These are phyloP conservation scores for Syzygium aqueum DNA, from an alignment of 345 rosid genomes.

Conservation along the genomic window DNA sequence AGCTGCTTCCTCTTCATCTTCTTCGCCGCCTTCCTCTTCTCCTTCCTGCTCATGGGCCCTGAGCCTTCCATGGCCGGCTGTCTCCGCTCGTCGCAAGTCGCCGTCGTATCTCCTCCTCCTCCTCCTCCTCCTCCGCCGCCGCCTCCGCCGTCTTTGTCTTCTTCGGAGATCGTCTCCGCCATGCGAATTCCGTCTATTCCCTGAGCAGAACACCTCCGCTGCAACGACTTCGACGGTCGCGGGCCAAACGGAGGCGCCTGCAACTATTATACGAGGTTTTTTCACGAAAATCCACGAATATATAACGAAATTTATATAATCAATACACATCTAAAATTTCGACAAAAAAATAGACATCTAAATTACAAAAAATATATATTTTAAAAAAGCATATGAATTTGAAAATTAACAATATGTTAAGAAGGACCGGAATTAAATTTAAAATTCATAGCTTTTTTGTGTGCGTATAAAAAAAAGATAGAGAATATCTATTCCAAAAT, in stretches of 20 bases:
- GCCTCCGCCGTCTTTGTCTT: too few species aligned
- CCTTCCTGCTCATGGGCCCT: conserved; percentile 35
- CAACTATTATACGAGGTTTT: too few species aligned
- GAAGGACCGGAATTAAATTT: not conserved
- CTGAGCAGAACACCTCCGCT: not conserved
- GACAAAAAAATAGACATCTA: not conserved
- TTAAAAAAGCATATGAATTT: not conserved
- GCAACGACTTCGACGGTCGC: too few species aligned
- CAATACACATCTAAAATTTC: not conserved
- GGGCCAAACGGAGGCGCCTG: not conserved
- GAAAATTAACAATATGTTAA: not conserved
- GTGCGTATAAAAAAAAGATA: too few species aligned
- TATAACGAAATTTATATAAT: too few species aligned
- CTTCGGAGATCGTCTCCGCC: not conserved
- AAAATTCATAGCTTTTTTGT: too few species aligned
- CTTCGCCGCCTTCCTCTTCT: conserved; percentile 73
- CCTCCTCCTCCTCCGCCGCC: not conserved
- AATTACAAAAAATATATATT: not conserved
- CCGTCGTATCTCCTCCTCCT: not conserved
- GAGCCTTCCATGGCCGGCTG: not conserved
- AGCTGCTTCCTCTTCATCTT: conserved; percentile 68
- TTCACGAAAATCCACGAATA: too few species aligned
- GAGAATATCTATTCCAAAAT: too few species aligned
- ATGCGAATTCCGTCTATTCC: not conserved
- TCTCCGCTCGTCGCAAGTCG: not conserved